Evolutionary conservation across 345 rosid genomes (phyloP), one percentile per base, ranked within the genome.

Genomic region (Brassica carinata): DNA sequence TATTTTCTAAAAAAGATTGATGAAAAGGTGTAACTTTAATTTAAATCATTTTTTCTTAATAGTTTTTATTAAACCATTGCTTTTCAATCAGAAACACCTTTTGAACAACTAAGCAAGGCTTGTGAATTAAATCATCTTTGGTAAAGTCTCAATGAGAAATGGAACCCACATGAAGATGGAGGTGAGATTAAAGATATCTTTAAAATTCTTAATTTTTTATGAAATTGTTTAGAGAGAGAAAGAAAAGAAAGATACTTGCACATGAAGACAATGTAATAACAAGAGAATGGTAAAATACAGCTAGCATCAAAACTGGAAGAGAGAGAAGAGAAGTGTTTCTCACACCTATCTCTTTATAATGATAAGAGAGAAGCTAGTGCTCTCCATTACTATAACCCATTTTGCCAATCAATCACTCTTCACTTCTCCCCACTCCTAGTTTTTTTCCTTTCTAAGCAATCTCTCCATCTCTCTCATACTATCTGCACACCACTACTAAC

Each of bases 261-360:
- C 80, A 81, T 81, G 80, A 81, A 70, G 83, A 81, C 83, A 80
- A 75, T 75, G 79, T 80, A 80, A 81, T 48, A 48, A 48, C n/a
- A 51, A n/a, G 58, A 73, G 84, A 81, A 76, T 81, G 71, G 84
- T 81, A 81, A 81, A 81, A 65, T 76, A 81, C 84, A 55, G 61
- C 61, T 55, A 55, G 61, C 61, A 51, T 14, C 58, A 51, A 51
- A 51, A 51, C 58, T 51, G 18, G 55, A 48, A 51, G 58, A 51
- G 58, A 55, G 61, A 55, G 26, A 17, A 5, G 7, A 27, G 38
- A 38, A 74, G 73, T 75, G 59, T 74, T 71, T 75, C 76, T 69
- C 80, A 70, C 80, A 75, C 75, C 80, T 75, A 75, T 34, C 76
- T 76, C 83, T 71, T 69, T 75, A 81, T 65, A 75, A 75, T 76